A percentile compares a stretch with the other conserved stretches of the same genome.
Evolutionary conservation across 805 yeast species (phyloP).

Genomic region (Nakazawaea anatomiae): DNA sequence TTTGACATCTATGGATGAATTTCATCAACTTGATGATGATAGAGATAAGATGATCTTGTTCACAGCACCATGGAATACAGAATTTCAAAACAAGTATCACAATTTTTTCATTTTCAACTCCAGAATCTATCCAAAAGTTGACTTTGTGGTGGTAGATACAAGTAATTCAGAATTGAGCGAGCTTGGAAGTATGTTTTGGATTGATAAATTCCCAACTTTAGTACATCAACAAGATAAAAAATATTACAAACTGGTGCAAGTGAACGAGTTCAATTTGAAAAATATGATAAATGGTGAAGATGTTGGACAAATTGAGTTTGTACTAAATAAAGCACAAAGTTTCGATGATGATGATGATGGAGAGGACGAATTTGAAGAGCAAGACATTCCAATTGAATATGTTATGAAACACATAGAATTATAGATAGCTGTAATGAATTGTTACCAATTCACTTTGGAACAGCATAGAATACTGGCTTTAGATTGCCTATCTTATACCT

Average conservation of each 20-base stretch:
- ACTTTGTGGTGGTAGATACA: conserved; percentile 29
- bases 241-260: conserved; percentile 14
- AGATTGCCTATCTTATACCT: too few species aligned
- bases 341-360: neutral
- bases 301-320: conserved; percentile 20
- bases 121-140: conserved; percentile 14
- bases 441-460: neutral
- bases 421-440: neutral
- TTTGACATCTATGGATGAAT: conserved; percentile 10
- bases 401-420: conserved; percentile 15
- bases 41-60: conserved; percentile 26
- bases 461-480: neutral
- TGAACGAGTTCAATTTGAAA: conserved; percentile 21
- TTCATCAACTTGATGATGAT: conserved; percentile 11
- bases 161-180: conserved; percentile 20
- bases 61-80: conserved; percentile 29
- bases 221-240: neutral
- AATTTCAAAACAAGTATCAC: conserved; percentile 24
- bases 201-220: conserved; percentile 13
- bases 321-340: conserved; percentile 18
- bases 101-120: conserved; percentile 28
- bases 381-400: conserved; percentile 17
- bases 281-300: conserved; percentile 24
- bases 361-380: conserved; percentile 15
- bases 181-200: conserved; percentile 21